A percentile compares a stretch with the other conserved stretches of the same genome.
Evolutionary conservation across 2,329 filamentous ascomycete species (phyloP).

Genomic region (Colletotrichum sp.): DNA sequence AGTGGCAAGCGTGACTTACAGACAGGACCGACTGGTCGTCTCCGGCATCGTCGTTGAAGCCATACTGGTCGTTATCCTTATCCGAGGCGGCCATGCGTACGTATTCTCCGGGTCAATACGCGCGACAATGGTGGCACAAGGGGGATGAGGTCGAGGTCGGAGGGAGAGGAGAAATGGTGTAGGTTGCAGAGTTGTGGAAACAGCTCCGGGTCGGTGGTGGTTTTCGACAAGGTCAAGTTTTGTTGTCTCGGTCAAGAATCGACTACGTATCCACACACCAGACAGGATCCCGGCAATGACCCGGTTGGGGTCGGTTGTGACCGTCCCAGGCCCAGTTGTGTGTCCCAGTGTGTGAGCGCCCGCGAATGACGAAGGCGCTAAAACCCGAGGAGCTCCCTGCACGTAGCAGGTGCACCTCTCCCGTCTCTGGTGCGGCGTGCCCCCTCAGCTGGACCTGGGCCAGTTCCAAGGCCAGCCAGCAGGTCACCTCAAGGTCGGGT

Average conservation of each 20-base stretch:
- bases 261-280: conserved; percentile 21
- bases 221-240: conserved; percentile 20
- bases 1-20: conserved; percentile 28
- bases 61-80: conserved; percentile 47
- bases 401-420: not conserved
- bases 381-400: conserved; percentile 5
- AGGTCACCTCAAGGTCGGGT: not conserved
- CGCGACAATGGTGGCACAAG: conserved; percentile 17
- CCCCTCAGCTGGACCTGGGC: not conserved
- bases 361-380: conserved; percentile 14
- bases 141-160: not conserved
- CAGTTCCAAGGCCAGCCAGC: not conserved
- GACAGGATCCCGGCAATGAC: conserved; percentile 2
- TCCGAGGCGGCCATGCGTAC: conserved; percentile 46
- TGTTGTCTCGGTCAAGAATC: conserved; percentile 20
- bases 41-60: conserved; percentile 51
- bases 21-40: conserved; percentile 53
- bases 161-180: not conserved
- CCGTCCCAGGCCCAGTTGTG: not conserved
- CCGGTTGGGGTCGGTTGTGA: conserved; percentile 5
- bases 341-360: not conserved
- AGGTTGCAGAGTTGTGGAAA: conserved; percentile 2
- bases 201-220: not conserved
- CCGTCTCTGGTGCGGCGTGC: not conserved
- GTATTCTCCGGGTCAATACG: conserved; percentile 13